phyloP scores from a whole-genome alignment of 768 basidiomycete species.

The Suillus tomentosus region DNA sequence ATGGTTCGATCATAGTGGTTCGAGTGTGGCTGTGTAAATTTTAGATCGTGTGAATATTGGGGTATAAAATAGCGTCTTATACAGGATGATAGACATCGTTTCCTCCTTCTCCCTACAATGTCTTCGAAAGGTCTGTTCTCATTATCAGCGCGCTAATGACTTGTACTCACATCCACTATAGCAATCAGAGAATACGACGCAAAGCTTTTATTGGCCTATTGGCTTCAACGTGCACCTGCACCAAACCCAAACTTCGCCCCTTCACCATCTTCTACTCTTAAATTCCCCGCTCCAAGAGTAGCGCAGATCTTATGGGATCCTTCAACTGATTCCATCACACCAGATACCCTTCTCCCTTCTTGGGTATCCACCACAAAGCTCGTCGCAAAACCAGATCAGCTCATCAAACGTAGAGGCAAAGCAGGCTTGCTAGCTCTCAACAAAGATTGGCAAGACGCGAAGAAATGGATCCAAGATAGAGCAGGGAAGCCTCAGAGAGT shows the following conservation, averaged over 20 bases:
- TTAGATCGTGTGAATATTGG: slow-evolving; percentile 34
- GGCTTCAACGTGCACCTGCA: slow-evolving; percentile 88
- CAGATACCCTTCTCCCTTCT: slow-evolving; percentile 62
- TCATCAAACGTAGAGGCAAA: slow-evolving; percentile 99
- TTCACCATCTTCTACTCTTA: slow-evolving; percentile 39
- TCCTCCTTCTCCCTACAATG: slow-evolving; percentile 21
- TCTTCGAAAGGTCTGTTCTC: slow-evolving; percentile 32
- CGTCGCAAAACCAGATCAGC: slow-evolving; percentile 96
- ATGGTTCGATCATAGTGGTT: slow-evolving; percentile 7
- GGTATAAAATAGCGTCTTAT: slow-evolving; percentile 14
- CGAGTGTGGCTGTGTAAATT: slow-evolving; percentile 31
- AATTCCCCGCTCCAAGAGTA: slow-evolving; percentile 73
- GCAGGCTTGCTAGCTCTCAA: slow-evolving; percentile 93
- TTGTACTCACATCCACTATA: slow-evolving; percentile 20
- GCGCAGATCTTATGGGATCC: slow-evolving; percentile 90
- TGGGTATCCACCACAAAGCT: slow-evolving; percentile 88
- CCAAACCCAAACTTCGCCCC: slow-evolving; percentile 64
- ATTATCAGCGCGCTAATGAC: neutral
- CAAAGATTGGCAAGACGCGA: slow-evolving; percentile 89
- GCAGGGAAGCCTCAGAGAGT: slow-evolving; percentile 95
- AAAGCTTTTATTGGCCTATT: slow-evolving; percentile 96
- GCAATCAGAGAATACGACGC: slow-evolving; percentile 98
- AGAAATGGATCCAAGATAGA: slow-evolving; percentile 80
- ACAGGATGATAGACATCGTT: slow-evolving; percentile 6
- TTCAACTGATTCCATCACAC: slow-evolving; percentile 58